phyloP scores from a whole-genome alignment of 2,329 filamentous ascomycete genomes.

The Ceratocystis albifundus region DNA sequence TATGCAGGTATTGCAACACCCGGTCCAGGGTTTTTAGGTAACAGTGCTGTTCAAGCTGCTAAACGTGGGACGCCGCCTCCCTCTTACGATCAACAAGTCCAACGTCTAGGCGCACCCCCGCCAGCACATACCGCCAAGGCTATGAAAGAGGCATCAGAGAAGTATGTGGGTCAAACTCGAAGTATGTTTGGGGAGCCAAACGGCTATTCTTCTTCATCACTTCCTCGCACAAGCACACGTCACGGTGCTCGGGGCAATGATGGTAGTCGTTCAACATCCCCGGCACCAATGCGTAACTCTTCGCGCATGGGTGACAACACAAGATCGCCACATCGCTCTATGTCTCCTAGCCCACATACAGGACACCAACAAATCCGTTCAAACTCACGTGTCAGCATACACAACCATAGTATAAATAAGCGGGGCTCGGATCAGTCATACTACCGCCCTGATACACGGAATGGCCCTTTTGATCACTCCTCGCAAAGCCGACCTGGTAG shows the following conservation, averaged over 20 bases:
- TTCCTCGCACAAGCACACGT: slow-evolving; percentile 37
- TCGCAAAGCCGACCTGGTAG: slow-evolving; percentile 36
- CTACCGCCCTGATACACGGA: slow-evolving; percentile 40
- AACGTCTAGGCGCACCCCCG: slow-evolving; percentile 74
- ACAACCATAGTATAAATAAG: slow-evolving; percentile 34
- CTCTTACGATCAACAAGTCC: slow-evolving; percentile 68
- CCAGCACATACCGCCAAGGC: slow-evolving; percentile 85
- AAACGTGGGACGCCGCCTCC: slow-evolving; percentile 72
- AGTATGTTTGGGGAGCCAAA: slow-evolving; percentile 53
- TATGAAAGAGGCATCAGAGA: slow-evolving; percentile 90
- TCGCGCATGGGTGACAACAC: slow-evolving; percentile 16
- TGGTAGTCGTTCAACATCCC: slow-evolving; percentile 52
- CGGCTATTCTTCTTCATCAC: slow-evolving; percentile 20
- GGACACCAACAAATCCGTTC: slow-evolving; percentile 16
- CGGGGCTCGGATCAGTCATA: slow-evolving; percentile 41
- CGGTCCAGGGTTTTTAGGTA: slow-evolving; percentile 39
- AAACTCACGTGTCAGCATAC: slow-evolving; percentile 24
- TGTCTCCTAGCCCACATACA: slow-evolving; percentile 17
- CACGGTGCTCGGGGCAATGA: slow-evolving; percentile 49
- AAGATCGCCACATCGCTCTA: slow-evolving; percentile 17
- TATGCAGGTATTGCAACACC: slow-evolving; percentile 91
- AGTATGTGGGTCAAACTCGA: slow-evolving; percentile 71
- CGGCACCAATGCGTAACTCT: slow-evolving; percentile 42
- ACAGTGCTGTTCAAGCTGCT: slow-evolving; percentile 40
- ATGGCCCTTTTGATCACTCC: slow-evolving; percentile 34